Conservation (phyloP, 306 rosid species). For the Notholithocarpus densiflorus region DNA sequence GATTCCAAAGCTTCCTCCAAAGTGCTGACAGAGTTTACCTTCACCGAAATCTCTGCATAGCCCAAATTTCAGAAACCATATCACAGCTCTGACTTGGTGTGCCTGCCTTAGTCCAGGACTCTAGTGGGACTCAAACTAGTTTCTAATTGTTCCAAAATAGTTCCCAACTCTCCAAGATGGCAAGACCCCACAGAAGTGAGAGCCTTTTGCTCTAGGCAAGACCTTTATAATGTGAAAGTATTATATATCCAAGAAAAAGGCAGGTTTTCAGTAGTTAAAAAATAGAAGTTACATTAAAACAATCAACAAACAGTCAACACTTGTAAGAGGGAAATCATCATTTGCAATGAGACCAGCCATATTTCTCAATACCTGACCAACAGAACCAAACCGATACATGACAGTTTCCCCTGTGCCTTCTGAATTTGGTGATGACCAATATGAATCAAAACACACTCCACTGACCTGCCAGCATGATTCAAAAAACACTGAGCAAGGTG, state of each 20-base stretch:
- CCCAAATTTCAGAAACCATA: not conserved
- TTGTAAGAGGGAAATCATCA: not conserved
- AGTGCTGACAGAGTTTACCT: not conserved
- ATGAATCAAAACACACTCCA: constrained; percentile 96
- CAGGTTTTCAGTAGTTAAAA: not conserved
- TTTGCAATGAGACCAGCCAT: not conserved
- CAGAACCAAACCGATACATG: constrained; percentile 92
- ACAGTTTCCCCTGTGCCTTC: constrained; percentile 66
- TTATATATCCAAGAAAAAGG: not conserved
- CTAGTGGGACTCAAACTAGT: no score
- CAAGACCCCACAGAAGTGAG: no score
- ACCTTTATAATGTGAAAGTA: no score
- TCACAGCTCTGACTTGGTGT: not conserved
- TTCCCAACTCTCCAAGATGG: no score
- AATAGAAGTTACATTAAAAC: not conserved
- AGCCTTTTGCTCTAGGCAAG: no score
- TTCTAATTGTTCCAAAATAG: no score
- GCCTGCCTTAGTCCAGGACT: not conserved
- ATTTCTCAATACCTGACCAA: constrained; percentile 75
- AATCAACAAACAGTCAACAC: not conserved
- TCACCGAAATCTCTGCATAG: not conserved
- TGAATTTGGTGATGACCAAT: constrained; percentile 90
- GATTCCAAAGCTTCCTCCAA: not conserved
- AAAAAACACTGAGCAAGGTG: constrained; percentile 3
- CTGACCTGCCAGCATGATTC: constrained; percentile 67